Evolutionary conservation across 2,329 filamentous ascomycete genomes (phyloP).

Genomic region (Colletotrichum tofieldiae): DNA sequence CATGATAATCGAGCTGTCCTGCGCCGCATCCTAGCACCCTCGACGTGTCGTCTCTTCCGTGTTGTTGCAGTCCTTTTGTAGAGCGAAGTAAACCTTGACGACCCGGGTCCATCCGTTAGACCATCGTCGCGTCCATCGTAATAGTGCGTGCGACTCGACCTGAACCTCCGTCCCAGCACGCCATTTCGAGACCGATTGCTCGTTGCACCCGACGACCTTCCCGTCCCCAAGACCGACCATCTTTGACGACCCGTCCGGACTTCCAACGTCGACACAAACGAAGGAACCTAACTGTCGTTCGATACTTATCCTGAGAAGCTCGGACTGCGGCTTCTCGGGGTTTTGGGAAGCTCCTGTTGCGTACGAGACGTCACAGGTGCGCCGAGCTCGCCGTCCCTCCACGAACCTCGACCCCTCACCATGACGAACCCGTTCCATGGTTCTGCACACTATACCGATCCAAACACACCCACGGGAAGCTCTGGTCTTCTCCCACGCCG

Average conservation of each 20-base stretch:
- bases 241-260: constrained; percentile 7
- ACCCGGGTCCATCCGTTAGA: constrained; percentile 1
- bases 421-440: constrained; percentile 63
- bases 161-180: constrained; percentile 34
- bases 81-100: constrained; percentile 30
- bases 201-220: constrained; percentile 27
- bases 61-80: constrained; percentile 8
- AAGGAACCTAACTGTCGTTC: not conserved
- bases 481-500: constrained; percentile 53
- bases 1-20: constrained; percentile 39
- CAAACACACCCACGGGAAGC: constrained; percentile 48
- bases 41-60: constrained; percentile 18
- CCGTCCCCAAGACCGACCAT: constrained; percentile 12
- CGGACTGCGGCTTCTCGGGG: constrained; percentile 34
- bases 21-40: constrained; percentile 23
- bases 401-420: constrained; percentile 45
- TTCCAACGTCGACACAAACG: constrained; percentile 5
- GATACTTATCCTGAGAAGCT: constrained; percentile 27
- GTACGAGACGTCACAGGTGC: constrained; percentile 32
- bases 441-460: constrained; percentile 53
- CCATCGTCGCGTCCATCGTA: constrained; percentile 27
- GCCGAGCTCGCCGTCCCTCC: constrained; percentile 33
- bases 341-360: constrained; percentile 37
- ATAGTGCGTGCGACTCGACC: constrained; percentile 37
- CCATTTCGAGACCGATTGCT: constrained; percentile 35